Conservation (phyloP, 495 filamentous ascomycete species). For the Aspergillus conjunctus region DNA sequence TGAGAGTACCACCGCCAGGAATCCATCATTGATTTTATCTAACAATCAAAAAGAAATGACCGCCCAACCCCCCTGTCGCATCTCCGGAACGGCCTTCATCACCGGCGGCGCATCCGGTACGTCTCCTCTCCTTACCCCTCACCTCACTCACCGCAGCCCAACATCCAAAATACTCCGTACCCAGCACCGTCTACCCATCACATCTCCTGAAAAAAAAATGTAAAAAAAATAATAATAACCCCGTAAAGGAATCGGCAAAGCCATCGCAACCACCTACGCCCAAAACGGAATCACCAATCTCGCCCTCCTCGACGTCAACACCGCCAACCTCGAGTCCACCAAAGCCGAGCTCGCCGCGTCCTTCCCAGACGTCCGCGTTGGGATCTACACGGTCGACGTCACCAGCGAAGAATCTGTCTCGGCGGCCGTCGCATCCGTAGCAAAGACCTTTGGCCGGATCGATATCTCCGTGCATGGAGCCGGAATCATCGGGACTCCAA, state of each 20-base stretch:
- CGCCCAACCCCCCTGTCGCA: conserved; percentile 8
- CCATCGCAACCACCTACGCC: conserved; percentile 27
- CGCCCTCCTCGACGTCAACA: conserved; percentile 30
- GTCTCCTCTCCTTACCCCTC: too few relatives aligned
- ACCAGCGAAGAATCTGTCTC: conserved; percentile 28
- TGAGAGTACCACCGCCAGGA: too few relatives aligned
- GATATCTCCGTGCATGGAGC: conserved; percentile 57
- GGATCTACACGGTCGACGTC: conserved; percentile 25
- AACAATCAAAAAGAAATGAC: not conserved
- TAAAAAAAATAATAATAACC: conserved; percentile 3
- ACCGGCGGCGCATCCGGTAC: conserved; percentile 18
- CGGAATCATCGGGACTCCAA: conserved; percentile 31
- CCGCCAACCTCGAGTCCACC: conserved; percentile 18
- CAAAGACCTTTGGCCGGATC: conserved; percentile 42
- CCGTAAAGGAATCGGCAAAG: conserved; percentile 37
- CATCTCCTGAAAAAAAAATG: not conserved
- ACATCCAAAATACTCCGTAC: too few relatives aligned
- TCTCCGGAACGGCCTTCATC: conserved; percentile 18
- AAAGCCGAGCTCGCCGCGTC: conserved; percentile 16
- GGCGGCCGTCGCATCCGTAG: conserved; percentile 20
- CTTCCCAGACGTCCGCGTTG: conserved; percentile 19
- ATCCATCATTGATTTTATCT: too few relatives aligned
- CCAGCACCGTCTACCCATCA: not conserved
- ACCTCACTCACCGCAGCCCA: too few relatives aligned
- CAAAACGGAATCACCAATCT: conserved; percentile 27